Base-by-base conservation (phyloP, 108 stramenopile species). In the Skeletonema tropicum region DNA sequence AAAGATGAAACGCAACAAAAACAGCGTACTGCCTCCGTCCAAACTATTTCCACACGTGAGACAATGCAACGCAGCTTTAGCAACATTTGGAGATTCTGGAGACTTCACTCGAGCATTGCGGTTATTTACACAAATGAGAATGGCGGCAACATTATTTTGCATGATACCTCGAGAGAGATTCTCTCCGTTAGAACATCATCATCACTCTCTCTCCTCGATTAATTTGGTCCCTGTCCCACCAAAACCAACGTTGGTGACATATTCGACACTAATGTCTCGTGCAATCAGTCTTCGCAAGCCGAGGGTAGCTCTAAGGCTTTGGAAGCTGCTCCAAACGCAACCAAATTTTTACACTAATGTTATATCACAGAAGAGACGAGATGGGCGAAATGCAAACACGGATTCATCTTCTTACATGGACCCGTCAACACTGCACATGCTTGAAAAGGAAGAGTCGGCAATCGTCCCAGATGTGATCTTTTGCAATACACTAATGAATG, bases 401-500 rank as follows among this genome's bases (percentile, higher is more conserved):
- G 68, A 75, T 70, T 6, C 61, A 39, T 32, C 67, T 12, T 32
- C 25, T 5, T 60, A 65, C 13, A 29, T 67, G 46, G 77, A 79
- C 41, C 52, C 70, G 6, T 23, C 29, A 48, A 33, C 13, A 17
- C 25, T 79, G 31, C 76, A 38, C 26, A 68, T n/a, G 31, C 66
- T 77, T 26, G 79, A 80, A 49, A 42, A 45, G 46, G 72, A 80
- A 31, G 60, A 80, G n/a, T 23, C 36, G 8, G 71, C 70, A 21
- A 79, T 79, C 17, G 66, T 92, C 26, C 92, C 92, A 2, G 92
- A 93, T 78, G 90, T 92, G 11, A 89, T 88, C 60, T 88, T 92
- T 58, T 88, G 88, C 76, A 96, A 96, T 60, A 94, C 91, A 52
- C 75, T 94, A 14, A 92, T 96, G 95, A 94, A 96, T 75, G 85